Percentiles rank a stretch among this genome's conserved stretches.
Conservation (phyloP, 345 rosid species). For the Crucihimalaya himalaica region DNA sequence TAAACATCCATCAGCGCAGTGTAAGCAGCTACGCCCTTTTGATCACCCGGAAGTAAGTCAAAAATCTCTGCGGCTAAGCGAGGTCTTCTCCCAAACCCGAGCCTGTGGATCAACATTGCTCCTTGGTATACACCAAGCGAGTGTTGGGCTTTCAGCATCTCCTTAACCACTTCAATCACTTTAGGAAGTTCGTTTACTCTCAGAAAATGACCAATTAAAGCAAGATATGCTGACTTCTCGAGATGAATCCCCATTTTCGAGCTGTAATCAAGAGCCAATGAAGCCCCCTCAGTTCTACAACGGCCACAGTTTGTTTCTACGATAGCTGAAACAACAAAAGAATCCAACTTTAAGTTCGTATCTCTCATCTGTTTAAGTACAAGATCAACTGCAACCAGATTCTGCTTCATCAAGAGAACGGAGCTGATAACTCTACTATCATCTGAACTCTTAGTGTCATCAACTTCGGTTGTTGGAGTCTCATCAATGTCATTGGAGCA, state of each 20-base stretch:
- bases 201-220: conserved; percentile 55
- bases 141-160: conserved; percentile 61
- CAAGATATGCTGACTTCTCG: conserved; percentile 60
- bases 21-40: conserved; percentile 63
- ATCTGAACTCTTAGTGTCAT: conserved; percentile 23
- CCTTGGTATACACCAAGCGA: conserved; percentile 60
- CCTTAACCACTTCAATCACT: conserved; percentile 51
- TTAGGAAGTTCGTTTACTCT: conserved; percentile 48
- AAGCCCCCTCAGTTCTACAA: conserved; percentile 57
- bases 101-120: conserved; percentile 61
- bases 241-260: conserved; percentile 50
- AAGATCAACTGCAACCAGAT: conserved; percentile 58
- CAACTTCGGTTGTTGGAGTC: conserved; percentile 30
- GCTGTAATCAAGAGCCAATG: conserved; percentile 64
- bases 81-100: conserved; percentile 80
- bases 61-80: conserved; percentile 63
- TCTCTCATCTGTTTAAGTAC: conserved; percentile 51
- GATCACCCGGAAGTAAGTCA: conserved; percentile 57
- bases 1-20: conserved; percentile 70
- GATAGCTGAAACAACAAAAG: conserved; percentile 52
- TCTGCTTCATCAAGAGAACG: conserved; percentile 64
- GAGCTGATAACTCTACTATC: conserved; percentile 49
- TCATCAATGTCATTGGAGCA: conserved; percentile 28
- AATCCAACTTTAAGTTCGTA: conserved; percentile 46
- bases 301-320: conserved; percentile 48